phyloP scores from a whole-genome alignment of 192 early-diverging fungal species.

The Backusella macrospora region DNA sequence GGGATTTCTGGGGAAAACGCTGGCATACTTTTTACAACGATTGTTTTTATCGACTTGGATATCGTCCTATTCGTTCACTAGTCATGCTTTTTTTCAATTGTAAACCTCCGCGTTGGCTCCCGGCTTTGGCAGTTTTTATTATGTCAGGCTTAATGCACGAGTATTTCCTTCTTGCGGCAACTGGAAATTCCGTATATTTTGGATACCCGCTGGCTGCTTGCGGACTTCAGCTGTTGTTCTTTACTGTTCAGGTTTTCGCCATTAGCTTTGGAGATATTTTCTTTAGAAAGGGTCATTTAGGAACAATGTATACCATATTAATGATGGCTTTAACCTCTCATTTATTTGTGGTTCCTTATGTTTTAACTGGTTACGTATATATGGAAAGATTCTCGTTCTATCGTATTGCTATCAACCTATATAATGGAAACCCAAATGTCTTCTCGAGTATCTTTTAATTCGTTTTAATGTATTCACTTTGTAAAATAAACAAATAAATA shows the following conservation, averaged over 20 bases:
- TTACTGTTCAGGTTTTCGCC: background rate
- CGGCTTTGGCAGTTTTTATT: conserved; percentile 21
- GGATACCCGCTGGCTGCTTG: conserved; percentile 7
- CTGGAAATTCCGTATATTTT: conserved; percentile 11
- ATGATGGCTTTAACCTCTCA: conserved; percentile 20
- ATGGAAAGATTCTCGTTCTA: conserved; percentile 25
- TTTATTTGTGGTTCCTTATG: conserved; percentile 26
- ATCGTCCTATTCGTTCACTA: conserved; percentile 4
- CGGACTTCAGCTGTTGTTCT: conserved; percentile 15
- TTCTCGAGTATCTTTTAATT: conserved; percentile 12
- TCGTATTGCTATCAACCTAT: conserved; percentile 10
- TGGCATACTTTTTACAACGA: conserved; percentile 30
- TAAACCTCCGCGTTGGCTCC: conserved; percentile 13
- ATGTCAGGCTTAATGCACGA: conserved; percentile 27
- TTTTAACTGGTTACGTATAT: conserved; percentile 18
- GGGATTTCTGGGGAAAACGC: conserved; percentile 23
- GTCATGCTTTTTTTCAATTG: background rate
- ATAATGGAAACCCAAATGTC: background rate
- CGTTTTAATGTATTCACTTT: background rate
- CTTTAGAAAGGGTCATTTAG: background rate
- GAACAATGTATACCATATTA: background rate
- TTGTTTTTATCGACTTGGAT: conserved; percentile 23
- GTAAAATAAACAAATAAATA: background rate
- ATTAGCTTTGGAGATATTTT: conserved; percentile 13
- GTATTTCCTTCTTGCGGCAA: conserved; percentile 18